Conservation (phyloP, 495 filamentous ascomycete genomes). For the Penicillium arizonense region DNA sequence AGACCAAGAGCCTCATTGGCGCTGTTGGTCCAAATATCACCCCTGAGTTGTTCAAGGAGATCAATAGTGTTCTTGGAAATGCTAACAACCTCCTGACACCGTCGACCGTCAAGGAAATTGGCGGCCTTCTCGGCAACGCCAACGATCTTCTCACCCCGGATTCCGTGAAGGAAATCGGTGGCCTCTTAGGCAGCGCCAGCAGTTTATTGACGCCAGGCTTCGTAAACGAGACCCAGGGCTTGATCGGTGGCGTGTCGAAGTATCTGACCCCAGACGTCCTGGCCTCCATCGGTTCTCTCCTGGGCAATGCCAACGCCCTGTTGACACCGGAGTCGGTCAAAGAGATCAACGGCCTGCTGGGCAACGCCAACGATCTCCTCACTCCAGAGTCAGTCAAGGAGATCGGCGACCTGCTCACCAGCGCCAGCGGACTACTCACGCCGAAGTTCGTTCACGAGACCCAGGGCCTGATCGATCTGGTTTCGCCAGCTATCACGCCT, state of each 20-base stretch:
- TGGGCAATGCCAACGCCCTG: constrained; percentile 38
- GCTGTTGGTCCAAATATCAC: constrained; percentile 22
- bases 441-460: constrained; percentile 36
- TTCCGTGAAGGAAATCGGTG: constrained; percentile 27
- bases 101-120: constrained; percentile 34
- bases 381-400: constrained; percentile 39
- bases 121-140: constrained; percentile 23
- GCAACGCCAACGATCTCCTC: constrained; percentile 37
- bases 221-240: constrained; percentile 43
- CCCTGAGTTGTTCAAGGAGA: constrained; percentile 28
- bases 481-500: constrained; percentile 37
- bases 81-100: constrained; percentile 32
- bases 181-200: constrained; percentile 37
- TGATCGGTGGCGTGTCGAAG: constrained; percentile 30
- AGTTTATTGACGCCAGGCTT: constrained; percentile 41
- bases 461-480: constrained; percentile 43
- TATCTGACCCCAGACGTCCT: too few species aligned
- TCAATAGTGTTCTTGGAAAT: constrained; percentile 37
- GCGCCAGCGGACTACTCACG: constrained; percentile 37
- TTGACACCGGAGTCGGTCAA: constrained; percentile 39
- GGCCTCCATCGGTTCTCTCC: constrained; percentile 8
- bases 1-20: constrained; percentile 36
- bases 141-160: constrained; percentile 40
- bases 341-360: constrained; percentile 34
- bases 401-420: constrained; percentile 35